Conservation (phyloP, 139 green algal species). For the Chlamydomonas sphaeroides region DNA sequence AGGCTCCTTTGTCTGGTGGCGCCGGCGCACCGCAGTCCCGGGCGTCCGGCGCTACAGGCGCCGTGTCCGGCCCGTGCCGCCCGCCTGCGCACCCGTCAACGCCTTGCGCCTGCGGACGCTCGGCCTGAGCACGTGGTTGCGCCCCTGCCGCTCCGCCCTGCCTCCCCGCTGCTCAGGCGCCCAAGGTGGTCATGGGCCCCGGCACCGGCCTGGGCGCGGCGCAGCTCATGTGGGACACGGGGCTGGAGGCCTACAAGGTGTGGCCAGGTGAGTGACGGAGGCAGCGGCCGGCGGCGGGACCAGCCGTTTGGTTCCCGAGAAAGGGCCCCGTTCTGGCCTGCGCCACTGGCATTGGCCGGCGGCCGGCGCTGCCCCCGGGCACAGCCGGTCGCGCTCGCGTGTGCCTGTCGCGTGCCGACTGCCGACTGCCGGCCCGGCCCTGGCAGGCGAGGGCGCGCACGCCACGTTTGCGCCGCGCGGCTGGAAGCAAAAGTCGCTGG, state of each 20-base stretch:
- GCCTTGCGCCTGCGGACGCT: too few species aligned
- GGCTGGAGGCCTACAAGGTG: constrained; percentile 56
- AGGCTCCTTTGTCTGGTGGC: too few species aligned
- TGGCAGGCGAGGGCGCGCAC: constrained; percentile 85
- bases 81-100: not conserved
- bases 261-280: constrained; percentile 48
- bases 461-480: constrained; percentile 86
- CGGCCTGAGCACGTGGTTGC: too few species aligned
- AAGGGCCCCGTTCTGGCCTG: too few species aligned
- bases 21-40: too few species aligned
- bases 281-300: too few species aligned
- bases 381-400: too few species aligned
- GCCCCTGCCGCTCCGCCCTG: not conserved
- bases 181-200: constrained; percentile 88
- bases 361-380: too few species aligned
- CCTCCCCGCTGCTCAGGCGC: constrained; percentile 52
- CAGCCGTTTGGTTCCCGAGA: not conserved
- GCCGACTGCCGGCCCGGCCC: too few species aligned
- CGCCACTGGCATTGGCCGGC: too few species aligned
- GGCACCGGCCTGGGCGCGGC: constrained; percentile 92
- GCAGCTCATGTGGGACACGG: constrained; percentile 87
- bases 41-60: not conserved
- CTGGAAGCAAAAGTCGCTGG: constrained; percentile 86
- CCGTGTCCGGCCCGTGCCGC: not conserved
- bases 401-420: too few species aligned